Conservation (phyloP, 2,329 filamentous ascomycete genomes). For the Trichoderma koningiopsis region DNA sequence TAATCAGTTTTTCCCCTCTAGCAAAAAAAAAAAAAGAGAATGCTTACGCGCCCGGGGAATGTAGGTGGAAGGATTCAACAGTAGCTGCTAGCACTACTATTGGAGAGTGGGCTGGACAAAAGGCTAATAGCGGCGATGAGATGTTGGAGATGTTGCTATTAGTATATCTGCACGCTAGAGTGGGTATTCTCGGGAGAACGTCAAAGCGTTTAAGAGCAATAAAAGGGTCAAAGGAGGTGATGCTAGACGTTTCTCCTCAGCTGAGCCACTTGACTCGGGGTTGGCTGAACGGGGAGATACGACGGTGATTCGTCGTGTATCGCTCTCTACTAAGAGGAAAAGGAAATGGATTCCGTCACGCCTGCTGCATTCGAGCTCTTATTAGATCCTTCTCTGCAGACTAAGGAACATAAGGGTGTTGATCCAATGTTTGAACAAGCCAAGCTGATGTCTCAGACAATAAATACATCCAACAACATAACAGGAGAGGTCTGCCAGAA, state of each 20-base stretch:
- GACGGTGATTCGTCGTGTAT: slow-evolving; percentile 10
- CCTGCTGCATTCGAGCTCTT: not conserved
- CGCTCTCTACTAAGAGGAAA: not conserved
- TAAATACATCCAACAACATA: not conserved
- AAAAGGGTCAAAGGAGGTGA: not conserved
- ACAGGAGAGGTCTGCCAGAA: not conserved
- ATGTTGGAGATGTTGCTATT: slow-evolving; percentile 1
- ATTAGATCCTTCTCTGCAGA: not conserved
- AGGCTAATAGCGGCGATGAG: not conserved
- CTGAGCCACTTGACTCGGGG: slow-evolving; percentile 7
- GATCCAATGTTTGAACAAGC: not conserved
- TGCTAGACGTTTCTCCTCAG: slow-evolving; percentile 6
- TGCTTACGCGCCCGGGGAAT: slow-evolving; percentile 19
- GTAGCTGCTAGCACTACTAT: slow-evolving; percentile 2
- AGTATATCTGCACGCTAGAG: not conserved
- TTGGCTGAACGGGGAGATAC: not conserved
- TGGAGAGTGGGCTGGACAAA: not conserved
- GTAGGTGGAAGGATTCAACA: not conserved
- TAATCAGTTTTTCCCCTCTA: not conserved
- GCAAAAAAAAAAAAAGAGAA: slow-evolving; percentile 4
- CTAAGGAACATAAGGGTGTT: not conserved
- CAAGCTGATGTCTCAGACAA: slow-evolving; percentile 3
- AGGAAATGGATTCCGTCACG: not conserved
- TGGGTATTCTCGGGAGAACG: not conserved
- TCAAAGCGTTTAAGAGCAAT: not conserved